Evolutionary conservation across 768 basidiomycete genomes (phyloP).

Genomic region (Trametes cubensis): DNA sequence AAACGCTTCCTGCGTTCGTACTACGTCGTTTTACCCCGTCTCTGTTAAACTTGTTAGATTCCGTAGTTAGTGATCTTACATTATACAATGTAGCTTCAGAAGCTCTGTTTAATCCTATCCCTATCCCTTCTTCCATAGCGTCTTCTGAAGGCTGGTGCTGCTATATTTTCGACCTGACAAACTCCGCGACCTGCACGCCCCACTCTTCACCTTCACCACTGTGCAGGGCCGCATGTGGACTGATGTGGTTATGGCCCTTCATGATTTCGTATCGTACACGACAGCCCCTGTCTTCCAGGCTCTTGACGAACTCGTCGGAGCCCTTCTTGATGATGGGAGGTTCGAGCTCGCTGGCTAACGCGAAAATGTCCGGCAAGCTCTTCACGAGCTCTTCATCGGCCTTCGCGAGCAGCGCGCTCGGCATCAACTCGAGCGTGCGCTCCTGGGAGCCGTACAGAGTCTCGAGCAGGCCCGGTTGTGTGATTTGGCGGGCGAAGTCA

Average conservation of each 20-base stretch:
- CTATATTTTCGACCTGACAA: conserved; percentile 24
- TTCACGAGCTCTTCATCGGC: conserved; percentile 40
- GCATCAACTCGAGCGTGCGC: conserved; percentile 40
- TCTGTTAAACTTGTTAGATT: too few relatives aligned
- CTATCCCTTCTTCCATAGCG: too few relatives aligned
- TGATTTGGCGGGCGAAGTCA: neutral
- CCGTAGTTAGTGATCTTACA: too few relatives aligned
- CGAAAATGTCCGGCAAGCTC: conserved; percentile 48
- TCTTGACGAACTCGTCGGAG: conserved; percentile 42
- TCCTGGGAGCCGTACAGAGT: conserved; percentile 46
- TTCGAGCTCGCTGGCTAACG: conserved; percentile 57
- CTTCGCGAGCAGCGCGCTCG: conserved; percentile 43
- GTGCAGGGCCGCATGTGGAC: conserved; percentile 49
- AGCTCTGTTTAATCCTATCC: too few relatives aligned
- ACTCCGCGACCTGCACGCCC: conserved; percentile 48
- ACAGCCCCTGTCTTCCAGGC: conserved; percentile 41
- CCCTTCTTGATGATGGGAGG: conserved; percentile 46
- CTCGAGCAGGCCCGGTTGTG: conserved; percentile 33
- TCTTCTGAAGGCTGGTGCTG: neutral
- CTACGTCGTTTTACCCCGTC: too few relatives aligned
- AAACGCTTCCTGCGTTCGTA: too few relatives aligned
- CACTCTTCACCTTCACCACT: conserved; percentile 66
- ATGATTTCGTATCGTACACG: conserved; percentile 40
- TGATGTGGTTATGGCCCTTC: conserved; percentile 66
- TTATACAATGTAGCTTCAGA: neutral